Evolutionary conservation across 148 eudicot species (phyloP).

Genomic region (Vaccinium darrowii): DNA sequence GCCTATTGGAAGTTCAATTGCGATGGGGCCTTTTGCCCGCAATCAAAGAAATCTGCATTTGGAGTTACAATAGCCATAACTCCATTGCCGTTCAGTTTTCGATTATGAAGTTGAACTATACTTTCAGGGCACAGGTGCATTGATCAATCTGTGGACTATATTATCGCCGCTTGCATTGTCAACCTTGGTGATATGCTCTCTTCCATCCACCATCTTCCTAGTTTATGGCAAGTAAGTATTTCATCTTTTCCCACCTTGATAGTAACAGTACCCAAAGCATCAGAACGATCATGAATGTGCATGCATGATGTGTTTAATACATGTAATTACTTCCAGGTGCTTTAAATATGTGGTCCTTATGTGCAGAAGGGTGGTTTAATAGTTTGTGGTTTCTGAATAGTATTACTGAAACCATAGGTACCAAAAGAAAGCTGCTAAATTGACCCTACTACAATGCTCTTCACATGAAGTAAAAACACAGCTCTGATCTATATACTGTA

Average conservation of each 20-base stretch:
- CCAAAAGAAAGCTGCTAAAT: conserved; percentile 50
- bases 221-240: no score
- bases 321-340: background rate
- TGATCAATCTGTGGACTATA: conserved; percentile 43
- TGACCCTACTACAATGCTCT: conserved; percentile 43
- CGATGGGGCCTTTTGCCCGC: no score
- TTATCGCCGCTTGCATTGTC: conserved; percentile 55
- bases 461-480: conserved; percentile 45
- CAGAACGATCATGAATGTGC: no score
- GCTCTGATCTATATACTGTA: background rate
- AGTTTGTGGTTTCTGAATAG: background rate
- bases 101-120: background rate
- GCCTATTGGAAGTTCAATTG: no score
- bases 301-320: background rate
- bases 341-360: background rate
- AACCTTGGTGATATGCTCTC: conserved; percentile 38
- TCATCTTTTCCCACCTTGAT: no score
- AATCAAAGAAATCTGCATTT: no score
- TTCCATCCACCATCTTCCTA: conserved; percentile 44
- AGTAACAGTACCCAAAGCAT: no score
- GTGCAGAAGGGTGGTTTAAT: background rate
- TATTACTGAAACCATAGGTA: conserved; percentile 28
- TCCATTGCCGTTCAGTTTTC: background rate
- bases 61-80: no score
- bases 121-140: conserved; percentile 53